phyloP scores from a whole-genome alignment of 371 early-diverging fungal species.

The Batrachochytrium dendrobatidis region DNA sequence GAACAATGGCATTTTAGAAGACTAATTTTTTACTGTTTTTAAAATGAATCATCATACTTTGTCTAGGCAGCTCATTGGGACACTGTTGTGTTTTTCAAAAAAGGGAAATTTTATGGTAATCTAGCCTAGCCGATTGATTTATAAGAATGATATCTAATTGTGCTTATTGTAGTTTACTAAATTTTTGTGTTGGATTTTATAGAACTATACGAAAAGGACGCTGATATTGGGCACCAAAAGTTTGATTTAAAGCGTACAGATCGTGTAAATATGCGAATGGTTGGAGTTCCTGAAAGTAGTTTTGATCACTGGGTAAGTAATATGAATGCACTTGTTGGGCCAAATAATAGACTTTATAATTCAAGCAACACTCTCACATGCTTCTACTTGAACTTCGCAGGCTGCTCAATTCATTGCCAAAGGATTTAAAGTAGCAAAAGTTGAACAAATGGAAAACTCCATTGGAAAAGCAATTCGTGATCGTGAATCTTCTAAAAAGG shows the following conservation, averaged over 20 bases:
- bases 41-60: not conserved
- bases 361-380: not conserved
- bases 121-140: not conserved
- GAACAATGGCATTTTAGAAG: too few species aligned
- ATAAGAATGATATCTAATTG: not conserved
- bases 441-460: slow-evolving; percentile 97
- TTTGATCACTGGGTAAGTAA: slow-evolving; percentile 82
- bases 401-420: slow-evolving; percentile 92
- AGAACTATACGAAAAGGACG: slow-evolving; percentile 99
- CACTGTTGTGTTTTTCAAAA: slow-evolving; percentile 99
- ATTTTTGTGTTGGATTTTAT: slow-evolving; percentile 6
- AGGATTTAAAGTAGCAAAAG: slow-evolving; percentile 96
- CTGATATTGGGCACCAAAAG: slow-evolving; percentile 92
- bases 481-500: slow-evolving; percentile 27
- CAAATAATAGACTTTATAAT: not conserved
- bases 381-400: slow-evolving; percentile 14
- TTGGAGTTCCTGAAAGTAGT: slow-evolving; percentile 94
- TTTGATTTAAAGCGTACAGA: slow-evolving; percentile 97
- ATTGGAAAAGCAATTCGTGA: slow-evolving; percentile 95
- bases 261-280: slow-evolving; percentile 99
- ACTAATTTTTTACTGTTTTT: not conserved
- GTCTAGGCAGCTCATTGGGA: slow-evolving; percentile 75
- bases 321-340: slow-evolving; percentile 2
- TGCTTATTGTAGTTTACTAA: not conserved
- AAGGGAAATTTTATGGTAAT: slow-evolving; percentile 92